Evolutionary conservation across 192 early-diverging fungal genomes (phyloP).

Genomic region (Kickxella alabastrina): DNA sequence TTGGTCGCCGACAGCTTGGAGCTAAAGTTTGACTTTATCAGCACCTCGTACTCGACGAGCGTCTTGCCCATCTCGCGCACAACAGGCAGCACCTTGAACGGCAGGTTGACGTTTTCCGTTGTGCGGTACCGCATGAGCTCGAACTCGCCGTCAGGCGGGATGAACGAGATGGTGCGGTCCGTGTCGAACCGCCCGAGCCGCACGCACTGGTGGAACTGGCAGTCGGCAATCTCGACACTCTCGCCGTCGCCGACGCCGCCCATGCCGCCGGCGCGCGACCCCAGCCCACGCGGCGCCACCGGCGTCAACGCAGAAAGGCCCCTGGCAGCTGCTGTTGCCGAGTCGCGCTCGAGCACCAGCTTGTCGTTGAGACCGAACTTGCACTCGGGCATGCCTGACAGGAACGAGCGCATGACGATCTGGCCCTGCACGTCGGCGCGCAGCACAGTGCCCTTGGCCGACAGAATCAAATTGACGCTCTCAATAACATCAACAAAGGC

Average conservation of each 20-base stretch:
- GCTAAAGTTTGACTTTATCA: slow-evolving; percentile 85
- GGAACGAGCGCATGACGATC: slow-evolving; percentile 90
- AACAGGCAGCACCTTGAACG: slow-evolving; percentile 91
- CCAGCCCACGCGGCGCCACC: neutral
- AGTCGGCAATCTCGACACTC: slow-evolving; percentile 92
- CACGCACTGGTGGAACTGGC: slow-evolving; percentile 99
- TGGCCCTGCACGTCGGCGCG: slow-evolving; percentile 86
- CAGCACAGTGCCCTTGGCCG: slow-evolving; percentile 82
- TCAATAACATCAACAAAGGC: slow-evolving; percentile 99
- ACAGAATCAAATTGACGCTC: slow-evolving; percentile 89
- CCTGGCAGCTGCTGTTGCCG: slow-evolving; percentile 11
- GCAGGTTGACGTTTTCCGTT: slow-evolving; percentile 92
- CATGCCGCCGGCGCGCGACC: slow-evolving; percentile 18
- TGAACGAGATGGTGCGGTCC: slow-evolving; percentile 93
- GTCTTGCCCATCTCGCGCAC: slow-evolving; percentile 81
- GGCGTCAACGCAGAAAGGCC: neutral
- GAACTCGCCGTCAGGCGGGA: slow-evolving; percentile 96
- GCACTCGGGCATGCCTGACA: slow-evolving; percentile 97
- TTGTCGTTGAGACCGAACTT: slow-evolving; percentile 97
- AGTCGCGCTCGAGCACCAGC: slow-evolving; percentile 79
- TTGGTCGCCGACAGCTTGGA: slow-evolving; percentile 86
- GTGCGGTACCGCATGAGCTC: slow-evolving; percentile 96
- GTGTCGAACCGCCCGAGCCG: slow-evolving; percentile 87
- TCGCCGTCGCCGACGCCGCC: slow-evolving; percentile 31
- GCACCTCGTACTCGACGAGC: slow-evolving; percentile 84